These are phyloP conservation scores for Persicaria maculosa DNA, from an alignment of 148 eudicot species.

Conservation along the genomic window DNA sequence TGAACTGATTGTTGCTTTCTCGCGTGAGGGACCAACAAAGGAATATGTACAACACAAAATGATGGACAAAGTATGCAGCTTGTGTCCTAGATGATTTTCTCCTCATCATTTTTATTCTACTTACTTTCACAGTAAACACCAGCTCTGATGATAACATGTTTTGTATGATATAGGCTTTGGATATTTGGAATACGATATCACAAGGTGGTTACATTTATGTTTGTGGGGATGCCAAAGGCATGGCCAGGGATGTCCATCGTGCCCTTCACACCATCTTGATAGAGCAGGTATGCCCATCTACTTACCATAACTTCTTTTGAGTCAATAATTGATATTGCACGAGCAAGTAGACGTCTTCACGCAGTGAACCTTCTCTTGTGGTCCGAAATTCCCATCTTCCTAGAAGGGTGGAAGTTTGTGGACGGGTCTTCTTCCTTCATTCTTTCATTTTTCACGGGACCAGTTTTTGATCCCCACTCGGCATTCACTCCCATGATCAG, in stretches of 20 bases:
- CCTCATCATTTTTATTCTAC: neutral
- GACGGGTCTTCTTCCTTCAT: neutral
- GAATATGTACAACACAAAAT: conserved; percentile 96
- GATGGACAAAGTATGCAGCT: conserved; percentile 53
- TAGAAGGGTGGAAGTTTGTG: neutral
- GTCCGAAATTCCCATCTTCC: neutral
- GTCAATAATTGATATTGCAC: neutral
- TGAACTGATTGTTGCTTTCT: conserved; percentile 83
- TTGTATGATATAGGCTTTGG: conserved; percentile 29
- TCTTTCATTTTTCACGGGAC: neutral
- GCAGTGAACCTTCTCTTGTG: neutral
- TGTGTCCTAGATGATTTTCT: neutral
- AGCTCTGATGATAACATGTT: neutral
- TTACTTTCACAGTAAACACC: neutral
- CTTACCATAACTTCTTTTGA: neutral
- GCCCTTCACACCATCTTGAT: conserved; percentile 82
- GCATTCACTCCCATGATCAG: too few relatives aligned
- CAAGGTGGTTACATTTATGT: conserved; percentile 85
- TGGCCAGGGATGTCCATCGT: conserved; percentile 95
- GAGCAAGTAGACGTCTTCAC: neutral
- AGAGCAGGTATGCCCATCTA: conserved; percentile 44
- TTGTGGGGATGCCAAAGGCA: conserved; percentile 99
- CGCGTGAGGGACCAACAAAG: conserved; percentile 87
- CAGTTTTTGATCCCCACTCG: neutral
- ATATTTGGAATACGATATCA: conserved; percentile 62